Evolutionary conservation across 1,284 basidiomycete species (phyloP).

Genomic region (Ustilago esculenta): DNA sequence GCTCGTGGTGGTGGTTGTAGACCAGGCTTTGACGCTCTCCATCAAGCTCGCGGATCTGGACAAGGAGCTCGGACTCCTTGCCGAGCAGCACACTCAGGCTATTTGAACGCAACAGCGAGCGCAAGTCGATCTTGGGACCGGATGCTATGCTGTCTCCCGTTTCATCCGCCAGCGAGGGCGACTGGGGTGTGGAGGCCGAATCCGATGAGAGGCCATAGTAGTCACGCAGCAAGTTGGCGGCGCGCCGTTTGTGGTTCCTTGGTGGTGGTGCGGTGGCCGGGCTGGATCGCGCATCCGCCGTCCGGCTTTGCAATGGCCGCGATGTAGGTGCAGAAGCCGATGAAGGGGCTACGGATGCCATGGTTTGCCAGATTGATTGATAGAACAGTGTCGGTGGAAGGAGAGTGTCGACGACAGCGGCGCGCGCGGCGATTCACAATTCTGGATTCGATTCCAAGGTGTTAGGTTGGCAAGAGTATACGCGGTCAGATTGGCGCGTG

Average conservation of each 20-base stretch:
- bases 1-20: constrained; percentile 92
- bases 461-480: too few relatives aligned
- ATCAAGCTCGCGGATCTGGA: constrained; percentile 82
- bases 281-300: background rate
- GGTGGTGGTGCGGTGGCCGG: constrained; percentile 12
- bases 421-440: too few relatives aligned
- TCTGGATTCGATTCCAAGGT: too few relatives aligned
- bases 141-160: background rate
- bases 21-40: constrained; percentile 88
- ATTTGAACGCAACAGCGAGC: constrained; percentile 31
- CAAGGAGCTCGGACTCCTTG: constrained; percentile 50
- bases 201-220: constrained; percentile 58
- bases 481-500: too few relatives aligned
- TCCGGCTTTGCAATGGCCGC: constrained; percentile 5
- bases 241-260: constrained; percentile 33
- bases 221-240: constrained; percentile 51
- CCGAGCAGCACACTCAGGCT: constrained; percentile 48
- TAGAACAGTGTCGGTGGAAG: background rate
- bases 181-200: constrained; percentile 5
- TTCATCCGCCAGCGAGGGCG: constrained; percentile 3
- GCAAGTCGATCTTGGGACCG: constrained; percentile 23
- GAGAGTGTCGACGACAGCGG: too few relatives aligned
- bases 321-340: background rate
- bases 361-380: background rate
- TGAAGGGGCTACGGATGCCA: constrained; percentile 8